Conservation (phyloP, 257 asterid genomes). For the Solanum rostratum region DNA sequence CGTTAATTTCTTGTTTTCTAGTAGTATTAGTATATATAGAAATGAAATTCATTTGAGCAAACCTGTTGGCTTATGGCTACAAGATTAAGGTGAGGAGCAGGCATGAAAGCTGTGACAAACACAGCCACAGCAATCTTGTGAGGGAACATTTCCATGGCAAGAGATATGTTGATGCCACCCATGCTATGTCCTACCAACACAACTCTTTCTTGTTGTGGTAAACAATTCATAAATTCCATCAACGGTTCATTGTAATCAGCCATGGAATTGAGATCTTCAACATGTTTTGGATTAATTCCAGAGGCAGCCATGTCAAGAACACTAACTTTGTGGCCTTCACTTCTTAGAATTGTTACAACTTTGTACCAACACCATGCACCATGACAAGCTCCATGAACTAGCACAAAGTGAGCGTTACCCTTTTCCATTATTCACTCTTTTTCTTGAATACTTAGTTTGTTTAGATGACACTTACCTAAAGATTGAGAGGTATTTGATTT, state of each 20-base stretch:
- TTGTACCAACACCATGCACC: slow-evolving; percentile 55
- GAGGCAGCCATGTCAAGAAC: slow-evolving; percentile 42
- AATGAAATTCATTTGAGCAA: neutral
- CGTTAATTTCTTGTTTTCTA: neutral
- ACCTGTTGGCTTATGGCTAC: slow-evolving; percentile 7
- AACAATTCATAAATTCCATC: slow-evolving; percentile 20
- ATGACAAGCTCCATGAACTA: slow-evolving; percentile 41
- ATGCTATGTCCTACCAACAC: slow-evolving; percentile 33
- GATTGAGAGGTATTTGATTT: neutral
- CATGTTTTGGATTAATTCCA: slow-evolving; percentile 13
- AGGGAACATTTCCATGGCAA: slow-evolving; percentile 32
- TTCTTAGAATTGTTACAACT: slow-evolving; percentile 21
- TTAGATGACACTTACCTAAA: neutral
- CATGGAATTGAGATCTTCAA: slow-evolving; percentile 16
- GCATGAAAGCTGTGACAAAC: slow-evolving; percentile 22
- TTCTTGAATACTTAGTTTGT: neutral
- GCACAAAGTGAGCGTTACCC: slow-evolving; percentile 16
- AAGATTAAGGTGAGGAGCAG: slow-evolving; percentile 16
- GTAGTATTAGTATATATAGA: neutral
- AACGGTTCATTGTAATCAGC: slow-evolving; percentile 24
- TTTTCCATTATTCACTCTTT: slow-evolving; percentile 5
- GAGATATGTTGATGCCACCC: slow-evolving; percentile 29
- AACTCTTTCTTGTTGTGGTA: slow-evolving; percentile 18
- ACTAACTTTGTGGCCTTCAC: slow-evolving; percentile 25
- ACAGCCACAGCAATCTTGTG: slow-evolving; percentile 23